Percentiles rank a stretch among this genome's conserved stretches.
These are phyloP conservation scores for Tuber aestivum DNA, from an alignment of 495 filamentous ascomycete species.

Conservation along the genomic window DNA sequence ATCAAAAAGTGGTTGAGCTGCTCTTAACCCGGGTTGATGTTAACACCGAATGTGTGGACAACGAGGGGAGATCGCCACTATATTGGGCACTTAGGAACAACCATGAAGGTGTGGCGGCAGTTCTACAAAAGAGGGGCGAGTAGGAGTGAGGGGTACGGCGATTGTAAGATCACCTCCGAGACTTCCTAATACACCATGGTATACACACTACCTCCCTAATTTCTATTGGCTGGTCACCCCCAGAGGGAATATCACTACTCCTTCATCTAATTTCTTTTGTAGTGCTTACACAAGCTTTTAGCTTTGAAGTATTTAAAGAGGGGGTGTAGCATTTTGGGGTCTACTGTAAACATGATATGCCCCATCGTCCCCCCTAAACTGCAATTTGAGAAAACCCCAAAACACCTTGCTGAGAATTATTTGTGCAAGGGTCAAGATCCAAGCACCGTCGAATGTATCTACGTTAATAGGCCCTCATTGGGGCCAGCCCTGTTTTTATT, in stretches of 20 bases:
- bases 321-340: no score
- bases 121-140: background rate
- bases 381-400: no score
- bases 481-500: no score
- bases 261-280: no score
- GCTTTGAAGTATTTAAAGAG: no score
- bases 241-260: background rate
- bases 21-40: conserved; percentile 26
- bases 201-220: background rate
- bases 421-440: no score
- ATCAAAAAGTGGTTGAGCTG: conserved; percentile 26
- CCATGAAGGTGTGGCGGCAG: conserved; percentile 2
- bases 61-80: conserved; percentile 17
- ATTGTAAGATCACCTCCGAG: background rate
- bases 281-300: no score
- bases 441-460: no score
- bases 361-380: no score
- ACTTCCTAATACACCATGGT: background rate
- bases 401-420: no score
- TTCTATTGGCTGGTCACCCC: background rate
- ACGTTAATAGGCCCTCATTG: no score
- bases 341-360: no score
- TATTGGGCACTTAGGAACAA: conserved; percentile 17
- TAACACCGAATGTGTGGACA: conserved; percentile 22
- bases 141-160: background rate